Evolutionary conservation across 345 rosid species (phyloP), one percentile per base, ranked within the genome.

Genomic region (Balakata baccata): DNA sequence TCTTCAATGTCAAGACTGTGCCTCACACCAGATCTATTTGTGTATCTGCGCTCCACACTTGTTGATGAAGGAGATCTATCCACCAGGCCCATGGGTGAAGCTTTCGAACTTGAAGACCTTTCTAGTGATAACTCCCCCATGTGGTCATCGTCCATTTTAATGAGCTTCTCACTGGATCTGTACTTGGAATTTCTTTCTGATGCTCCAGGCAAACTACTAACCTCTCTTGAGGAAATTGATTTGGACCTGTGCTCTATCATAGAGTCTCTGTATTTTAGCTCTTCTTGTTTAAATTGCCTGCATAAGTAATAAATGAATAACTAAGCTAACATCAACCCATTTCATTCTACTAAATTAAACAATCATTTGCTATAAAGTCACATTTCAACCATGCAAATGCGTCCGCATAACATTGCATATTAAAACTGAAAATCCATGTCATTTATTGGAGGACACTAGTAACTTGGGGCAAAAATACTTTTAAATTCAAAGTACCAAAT

Each of bases 1-100:
- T 95, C 98, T 76, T 92, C 98, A 75, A 74, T 73, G 50, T 92
- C 99, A 76, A 84, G 85, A 76, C 83, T 88, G 78, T 92, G 72
- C 75, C 97, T 85, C 61, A 75, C 77, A 79, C 88, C 83, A 74
- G 79, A 72, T 77, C 91, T 87, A 77, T 78, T 85, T 37, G 61
- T 57, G 76, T 82, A 81, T 81, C 94, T 89, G 74, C 93, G 93
- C 38, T 95, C 99, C 78, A 87, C 70, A 85, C 91, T 86, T 11
- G 85, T 83, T 39, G 93, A 84, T 64, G 97, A 90, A 65, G 96
- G 93, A 81, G 98, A 92, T 75, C 92, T 88, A 78, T 90, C 98
- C 53, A 71, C 79, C 81, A 87, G 68, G 54, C 83, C 83, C 84
- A 87, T 67, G 7, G 96, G 94, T 16, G 92, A 92, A 75, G 91